A percentile compares a stretch with the other conserved stretches of the same genome.
These are phyloP conservation scores for Trichothecium roseum DNA, from an alignment of 2,329 filamentous ascomycete genomes.

Conservation along the genomic window DNA sequence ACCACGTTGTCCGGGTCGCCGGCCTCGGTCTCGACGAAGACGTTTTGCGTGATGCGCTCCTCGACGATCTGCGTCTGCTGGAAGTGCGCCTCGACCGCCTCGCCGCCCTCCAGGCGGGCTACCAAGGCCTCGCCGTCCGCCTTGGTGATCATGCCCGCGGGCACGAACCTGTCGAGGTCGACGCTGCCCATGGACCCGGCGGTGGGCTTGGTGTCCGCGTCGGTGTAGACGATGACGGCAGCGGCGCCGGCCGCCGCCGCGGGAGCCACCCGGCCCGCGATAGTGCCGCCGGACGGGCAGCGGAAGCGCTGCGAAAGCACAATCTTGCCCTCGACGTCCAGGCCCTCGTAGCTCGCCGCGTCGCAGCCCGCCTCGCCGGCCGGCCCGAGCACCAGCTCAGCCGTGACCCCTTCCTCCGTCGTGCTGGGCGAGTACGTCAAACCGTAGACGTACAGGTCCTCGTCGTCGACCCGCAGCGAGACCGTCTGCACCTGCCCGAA, in stretches of 20 bases:
- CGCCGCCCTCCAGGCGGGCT: conserved; percentile 19
- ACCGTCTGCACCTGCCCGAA: conserved; percentile 20
- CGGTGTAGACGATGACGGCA: conserved; percentile 20
- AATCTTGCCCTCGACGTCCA: conserved; percentile 18
- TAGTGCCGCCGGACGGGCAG: conserved; percentile 18
- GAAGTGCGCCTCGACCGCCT: conserved; percentile 21
- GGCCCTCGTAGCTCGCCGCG: conserved; percentile 12
- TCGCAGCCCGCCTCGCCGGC: conserved; percentile 15
- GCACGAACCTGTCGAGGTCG: conserved; percentile 11
- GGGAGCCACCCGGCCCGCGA: conserved; percentile 18
- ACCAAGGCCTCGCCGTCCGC: conserved; percentile 15
- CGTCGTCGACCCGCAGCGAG: conserved; percentile 15
- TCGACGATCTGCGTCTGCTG: conserved; percentile 24
- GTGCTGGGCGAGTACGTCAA: conserved; percentile 21
- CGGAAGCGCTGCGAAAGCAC: conserved; percentile 19
- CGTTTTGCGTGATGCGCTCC: conserved; percentile 28
- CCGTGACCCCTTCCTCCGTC: conserved; percentile 15
- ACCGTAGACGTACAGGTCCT: conserved; percentile 14
- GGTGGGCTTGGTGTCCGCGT: conserved; percentile 16
- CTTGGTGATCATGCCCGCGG: conserved; percentile 17
- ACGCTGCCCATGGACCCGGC: conserved; percentile 16
- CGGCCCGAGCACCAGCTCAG: conserved; percentile 15
- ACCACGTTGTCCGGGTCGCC: conserved; percentile 31
- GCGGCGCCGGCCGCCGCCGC: conserved; percentile 16
- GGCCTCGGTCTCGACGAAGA: conserved; percentile 32